Conservation (phyloP, 352 stramenopile species). For the Blastocystis sp. region DNA sequence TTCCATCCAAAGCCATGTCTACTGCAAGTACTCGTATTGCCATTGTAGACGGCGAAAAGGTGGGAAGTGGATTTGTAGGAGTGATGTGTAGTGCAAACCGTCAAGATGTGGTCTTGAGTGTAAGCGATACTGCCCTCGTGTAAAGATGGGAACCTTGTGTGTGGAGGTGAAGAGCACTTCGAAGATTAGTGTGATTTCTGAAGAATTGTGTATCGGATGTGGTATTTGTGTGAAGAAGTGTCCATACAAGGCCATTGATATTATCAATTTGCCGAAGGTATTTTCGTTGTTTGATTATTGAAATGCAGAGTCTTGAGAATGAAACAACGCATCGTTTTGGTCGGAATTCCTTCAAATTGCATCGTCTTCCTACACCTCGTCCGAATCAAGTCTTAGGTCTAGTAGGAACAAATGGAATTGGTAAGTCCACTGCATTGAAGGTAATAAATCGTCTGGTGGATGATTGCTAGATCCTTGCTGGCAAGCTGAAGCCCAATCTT, state of each 20-base stretch:
- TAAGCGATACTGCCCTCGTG: slow-evolving; percentile 95
- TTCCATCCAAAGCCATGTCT: slow-evolving; percentile 32
- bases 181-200: slow-evolving; percentile 95
- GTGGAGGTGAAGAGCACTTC: slow-evolving; percentile 91
- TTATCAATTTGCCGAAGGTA: slow-evolving; percentile 97
- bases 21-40: slow-evolving; percentile 79
- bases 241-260: slow-evolving; percentile 96
- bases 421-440: slow-evolving; percentile 97
- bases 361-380: slow-evolving; percentile 91
- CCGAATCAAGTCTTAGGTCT: slow-evolving; percentile 93
- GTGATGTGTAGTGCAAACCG: slow-evolving; percentile 83
- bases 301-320: slow-evolving; percentile 79
- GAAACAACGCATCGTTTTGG: slow-evolving; percentile 99
- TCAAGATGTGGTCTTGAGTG: slow-evolving; percentile 98
- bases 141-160: slow-evolving; percentile 96
- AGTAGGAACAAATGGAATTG: slow-evolving; percentile 97
- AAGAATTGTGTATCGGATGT: slow-evolving; percentile 98
- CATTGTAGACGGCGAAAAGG: slow-evolving; percentile 89
- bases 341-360: slow-evolving; percentile 98
- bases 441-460: not conserved
- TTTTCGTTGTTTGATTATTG: not conserved
- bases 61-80: not conserved
- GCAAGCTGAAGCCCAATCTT: slow-evolving; percentile 98
- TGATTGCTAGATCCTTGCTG: slow-evolving; percentile 80
- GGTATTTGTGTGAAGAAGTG: slow-evolving; percentile 99